phyloP scores from a whole-genome alignment of 768 basidiomycete genomes.

The Trametes cinnabarina region DNA sequence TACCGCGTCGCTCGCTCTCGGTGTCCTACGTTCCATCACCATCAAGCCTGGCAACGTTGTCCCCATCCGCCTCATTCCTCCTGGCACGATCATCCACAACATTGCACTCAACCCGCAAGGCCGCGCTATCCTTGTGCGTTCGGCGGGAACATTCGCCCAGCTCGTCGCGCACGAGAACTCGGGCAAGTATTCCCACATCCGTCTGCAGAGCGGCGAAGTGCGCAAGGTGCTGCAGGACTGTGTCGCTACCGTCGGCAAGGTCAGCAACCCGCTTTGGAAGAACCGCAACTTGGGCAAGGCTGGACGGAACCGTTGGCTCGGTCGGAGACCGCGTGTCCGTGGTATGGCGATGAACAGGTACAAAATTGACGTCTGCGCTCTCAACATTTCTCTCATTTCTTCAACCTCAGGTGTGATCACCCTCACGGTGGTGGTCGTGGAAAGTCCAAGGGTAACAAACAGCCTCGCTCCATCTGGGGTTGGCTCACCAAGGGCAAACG shows the following conservation, averaged over 20 bases:
- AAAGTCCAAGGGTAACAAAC: constrained; percentile 94
- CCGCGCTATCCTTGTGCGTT: constrained; percentile 79
- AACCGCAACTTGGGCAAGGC: constrained; percentile 86
- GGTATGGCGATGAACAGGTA: constrained; percentile 98
- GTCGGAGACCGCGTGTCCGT: constrained; percentile 79
- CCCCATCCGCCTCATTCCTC: constrained; percentile 85
- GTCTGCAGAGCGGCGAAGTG: constrained; percentile 90
- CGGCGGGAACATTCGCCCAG: constrained; percentile 84
- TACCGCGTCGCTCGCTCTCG: constrained; percentile 69
- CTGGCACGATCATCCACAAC: constrained; percentile 88
- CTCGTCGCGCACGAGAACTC: constrained; percentile 74
- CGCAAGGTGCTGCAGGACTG: constrained; percentile 79
- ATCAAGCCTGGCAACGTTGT: constrained; percentile 92
- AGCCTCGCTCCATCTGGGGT: constrained; percentile 89
- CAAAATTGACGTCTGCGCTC: no score
- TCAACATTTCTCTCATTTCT: no score
- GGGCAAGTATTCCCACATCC: constrained; percentile 76
- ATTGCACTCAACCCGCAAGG: constrained; percentile 75
- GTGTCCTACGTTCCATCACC: constrained; percentile 79
- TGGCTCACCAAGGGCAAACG: constrained; percentile 91
- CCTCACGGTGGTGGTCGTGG: constrained; percentile 98
- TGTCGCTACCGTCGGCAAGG: constrained; percentile 85
- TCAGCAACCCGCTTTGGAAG: constrained; percentile 91
- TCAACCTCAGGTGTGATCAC: constrained; percentile 72
- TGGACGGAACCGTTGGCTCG: constrained; percentile 84